Evolutionary conservation across 768 basidiomycete genomes (phyloP).

Genomic region (Erythrobasidium yunnanense): DNA sequence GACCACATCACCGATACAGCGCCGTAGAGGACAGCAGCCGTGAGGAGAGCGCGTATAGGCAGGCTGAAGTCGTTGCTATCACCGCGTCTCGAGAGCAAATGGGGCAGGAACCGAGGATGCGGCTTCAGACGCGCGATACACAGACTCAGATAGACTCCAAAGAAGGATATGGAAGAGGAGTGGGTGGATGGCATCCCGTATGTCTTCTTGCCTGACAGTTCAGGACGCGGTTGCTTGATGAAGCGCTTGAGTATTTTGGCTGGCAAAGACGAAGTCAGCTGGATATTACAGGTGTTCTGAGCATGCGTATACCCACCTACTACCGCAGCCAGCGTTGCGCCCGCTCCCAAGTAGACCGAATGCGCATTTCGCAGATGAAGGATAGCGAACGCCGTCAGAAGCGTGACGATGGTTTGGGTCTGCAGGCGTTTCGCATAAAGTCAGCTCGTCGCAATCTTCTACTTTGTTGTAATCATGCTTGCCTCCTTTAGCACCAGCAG

Average conservation of each 20-base stretch:
- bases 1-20: constrained; percentile 35
- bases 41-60: constrained; percentile 22
- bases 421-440: not conserved
- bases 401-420: constrained; percentile 29
- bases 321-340: constrained; percentile 41
- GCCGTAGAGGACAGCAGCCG: constrained; percentile 14
- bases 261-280: constrained; percentile 16
- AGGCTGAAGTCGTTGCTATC: constrained; percentile 4
- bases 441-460: too few relatives aligned
- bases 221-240: constrained; percentile 41
- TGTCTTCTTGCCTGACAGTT: constrained; percentile 40
- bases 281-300: not conserved
- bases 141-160: constrained; percentile 42
- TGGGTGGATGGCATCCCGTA: constrained; percentile 48
- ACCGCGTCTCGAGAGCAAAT: constrained; percentile 28
- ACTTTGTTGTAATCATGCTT: not conserved
- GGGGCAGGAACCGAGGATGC: constrained; percentile 32
- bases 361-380: constrained; percentile 42
- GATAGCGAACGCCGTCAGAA: constrained; percentile 39
- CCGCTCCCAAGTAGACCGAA: constrained; percentile 41
- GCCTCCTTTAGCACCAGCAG: constrained; percentile 14
- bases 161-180: constrained; percentile 44
- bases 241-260: constrained; percentile 43
- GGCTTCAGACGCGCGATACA: constrained; percentile 34
- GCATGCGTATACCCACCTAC: constrained; percentile 37